These are phyloP conservation scores for Brassica cretica DNA, from an alignment of 345 rosid genomes.

Conservation along the genomic window DNA sequence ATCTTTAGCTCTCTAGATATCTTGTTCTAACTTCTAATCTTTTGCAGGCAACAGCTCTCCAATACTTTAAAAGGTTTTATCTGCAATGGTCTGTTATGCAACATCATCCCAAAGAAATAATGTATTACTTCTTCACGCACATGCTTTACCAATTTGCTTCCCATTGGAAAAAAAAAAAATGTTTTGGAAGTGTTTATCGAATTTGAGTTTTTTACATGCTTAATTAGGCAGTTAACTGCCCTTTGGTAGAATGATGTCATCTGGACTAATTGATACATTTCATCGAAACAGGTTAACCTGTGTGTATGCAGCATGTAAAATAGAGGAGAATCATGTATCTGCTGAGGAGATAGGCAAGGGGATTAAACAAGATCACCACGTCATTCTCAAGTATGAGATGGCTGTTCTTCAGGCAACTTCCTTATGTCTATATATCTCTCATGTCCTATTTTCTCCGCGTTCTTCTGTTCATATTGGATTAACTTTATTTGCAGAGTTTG, in stretches of 20 bases:
- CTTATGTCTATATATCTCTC: conserved; percentile 3
- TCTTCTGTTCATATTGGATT: conserved; percentile 13
- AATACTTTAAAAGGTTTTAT: conserved; percentile 94
- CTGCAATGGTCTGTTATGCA: conserved; percentile 99
- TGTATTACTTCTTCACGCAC: conserved; percentile 46
- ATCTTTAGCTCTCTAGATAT: conserved; percentile 9
- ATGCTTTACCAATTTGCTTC: neutral
- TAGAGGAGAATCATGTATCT: conserved; percentile 97
- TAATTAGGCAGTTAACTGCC: neutral
- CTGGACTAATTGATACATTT: conserved; percentile 24
- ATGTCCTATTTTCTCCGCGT: neutral
- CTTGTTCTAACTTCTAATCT: conserved; percentile 7
- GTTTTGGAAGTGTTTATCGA: neutral
- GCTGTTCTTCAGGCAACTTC: conserved; percentile 71
- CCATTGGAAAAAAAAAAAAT: neutral
- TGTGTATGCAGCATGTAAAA: conserved; percentile 90
- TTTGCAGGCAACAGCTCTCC: conserved; percentile 89
- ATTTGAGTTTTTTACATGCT: neutral
- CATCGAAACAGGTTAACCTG: conserved; percentile 79
- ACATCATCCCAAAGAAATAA: conserved; percentile 90
- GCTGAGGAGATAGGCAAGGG: conserved; percentile 99
- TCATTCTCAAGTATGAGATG: conserved; percentile 99
- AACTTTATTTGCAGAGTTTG: conserved; percentile 66
- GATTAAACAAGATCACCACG: conserved; percentile 92
- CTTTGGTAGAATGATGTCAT: conserved; percentile 23